Percentiles rank a stretch among this genome's conserved stretches.
Evolutionary conservation across 169 alveolate genomes (phyloP).

Genomic region (Toxoplasma gondii): DNA sequence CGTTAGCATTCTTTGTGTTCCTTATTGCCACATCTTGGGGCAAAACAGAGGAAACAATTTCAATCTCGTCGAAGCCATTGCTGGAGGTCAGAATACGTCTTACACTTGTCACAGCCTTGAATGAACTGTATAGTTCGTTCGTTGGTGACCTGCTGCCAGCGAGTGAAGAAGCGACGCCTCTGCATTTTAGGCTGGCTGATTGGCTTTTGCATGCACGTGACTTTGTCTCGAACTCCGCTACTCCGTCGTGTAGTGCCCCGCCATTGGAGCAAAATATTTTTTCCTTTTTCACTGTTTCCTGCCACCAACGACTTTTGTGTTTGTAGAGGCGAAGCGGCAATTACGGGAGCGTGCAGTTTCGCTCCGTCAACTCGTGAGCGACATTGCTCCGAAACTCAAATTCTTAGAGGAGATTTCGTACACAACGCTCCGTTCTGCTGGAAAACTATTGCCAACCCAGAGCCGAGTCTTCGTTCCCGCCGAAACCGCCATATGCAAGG

Average conservation of each 20-base stretch:
- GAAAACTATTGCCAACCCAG: neutral
- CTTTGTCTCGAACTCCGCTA: neutral
- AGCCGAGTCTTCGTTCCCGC: neutral
- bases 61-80: neutral
- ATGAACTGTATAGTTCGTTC: too few species aligned
- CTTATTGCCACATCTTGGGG: neutral
- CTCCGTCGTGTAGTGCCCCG: neutral
- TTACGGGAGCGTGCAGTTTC: neutral
- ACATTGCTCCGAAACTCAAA: neutral
- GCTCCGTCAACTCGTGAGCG: neutral
- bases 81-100: neutral
- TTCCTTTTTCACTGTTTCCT: neutral
- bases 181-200: too few species aligned
- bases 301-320: neutral
- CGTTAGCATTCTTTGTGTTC: slow-evolving; percentile 11
- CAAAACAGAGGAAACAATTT: neutral
- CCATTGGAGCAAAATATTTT: neutral
- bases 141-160: too few species aligned
- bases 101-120: too few species aligned
- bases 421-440: neutral
- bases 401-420: neutral
- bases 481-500: neutral
- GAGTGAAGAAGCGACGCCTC: too few species aligned
- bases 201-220: too few species aligned
- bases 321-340: neutral